A percentile compares a stretch with the other conserved stretches of the same genome.
Evolutionary conservation across 495 filamentous ascomycete genomes (phyloP).

Genomic region (Podospora fimiseda): DNA sequence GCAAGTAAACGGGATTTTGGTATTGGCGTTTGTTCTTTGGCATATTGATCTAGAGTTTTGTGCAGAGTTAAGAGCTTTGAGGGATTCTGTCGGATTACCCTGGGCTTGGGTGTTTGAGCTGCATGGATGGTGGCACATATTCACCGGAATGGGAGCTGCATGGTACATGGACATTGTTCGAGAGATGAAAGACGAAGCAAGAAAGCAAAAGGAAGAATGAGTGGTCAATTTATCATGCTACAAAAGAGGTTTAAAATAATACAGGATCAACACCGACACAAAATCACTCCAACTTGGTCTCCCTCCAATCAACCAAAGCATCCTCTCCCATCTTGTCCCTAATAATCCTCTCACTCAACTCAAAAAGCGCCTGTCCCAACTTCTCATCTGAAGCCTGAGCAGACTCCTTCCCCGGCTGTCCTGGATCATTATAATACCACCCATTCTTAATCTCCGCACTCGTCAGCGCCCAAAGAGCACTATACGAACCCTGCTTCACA

Average conservation of each 20-base stretch:
- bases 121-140: slow-evolving; percentile 60
- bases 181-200: slow-evolving; percentile 13
- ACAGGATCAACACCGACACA: too few species aligned
- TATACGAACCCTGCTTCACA: slow-evolving; percentile 39
- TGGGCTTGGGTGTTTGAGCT: slow-evolving; percentile 49
- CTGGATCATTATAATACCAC: slow-evolving; percentile 35
- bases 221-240: too few species aligned
- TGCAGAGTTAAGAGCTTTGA: slow-evolving; percentile 26
- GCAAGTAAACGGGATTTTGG: slow-evolving; percentile 18
- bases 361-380: slow-evolving; percentile 37
- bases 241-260: too few species aligned
- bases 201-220: too few species aligned
- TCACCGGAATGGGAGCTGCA: slow-evolving; percentile 43
- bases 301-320: slow-evolving; percentile 32
- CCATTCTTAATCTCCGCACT: slow-evolving; percentile 41
- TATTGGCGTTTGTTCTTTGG: slow-evolving; percentile 42
- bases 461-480: slow-evolving; percentile 36
- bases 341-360: slow-evolving; percentile 35
- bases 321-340: slow-evolving; percentile 40
- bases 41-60: slow-evolving; percentile 44
- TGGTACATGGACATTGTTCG: slow-evolving; percentile 19
- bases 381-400: slow-evolving; percentile 35
- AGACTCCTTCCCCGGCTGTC: slow-evolving; percentile 27
- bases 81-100: slow-evolving; percentile 40
- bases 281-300: neutral